Evolutionary conservation across 306 rosid genomes (phyloP).

Genomic region (Hippophae gyantsensis): DNA sequence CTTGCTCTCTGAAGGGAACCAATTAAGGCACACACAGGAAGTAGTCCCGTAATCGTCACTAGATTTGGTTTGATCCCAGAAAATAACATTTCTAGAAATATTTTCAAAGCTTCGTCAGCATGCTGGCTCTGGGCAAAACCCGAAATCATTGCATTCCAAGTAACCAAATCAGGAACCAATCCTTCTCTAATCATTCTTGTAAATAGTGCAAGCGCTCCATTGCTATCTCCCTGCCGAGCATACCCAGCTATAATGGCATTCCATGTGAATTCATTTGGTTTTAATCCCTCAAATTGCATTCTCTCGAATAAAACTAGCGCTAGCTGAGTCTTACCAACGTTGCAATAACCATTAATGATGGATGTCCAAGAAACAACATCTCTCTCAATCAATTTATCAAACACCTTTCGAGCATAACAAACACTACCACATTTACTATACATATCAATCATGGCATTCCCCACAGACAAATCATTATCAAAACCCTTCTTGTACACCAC

Average conservation of each 20-base stretch:
- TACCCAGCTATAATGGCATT: slow-evolving; percentile 39
- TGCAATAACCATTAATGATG: slow-evolving; percentile 48
- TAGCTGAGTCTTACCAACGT: slow-evolving; percentile 23
- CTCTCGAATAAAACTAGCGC: slow-evolving; percentile 43
- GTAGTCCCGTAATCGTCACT: slow-evolving; percentile 45
- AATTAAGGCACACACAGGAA: slow-evolving; percentile 47
- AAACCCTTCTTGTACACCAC: slow-evolving; percentile 38
- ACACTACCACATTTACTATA: slow-evolving; percentile 45
- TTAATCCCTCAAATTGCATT: slow-evolving; percentile 50
- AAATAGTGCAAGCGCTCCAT: slow-evolving; percentile 23
- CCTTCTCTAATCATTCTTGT: slow-evolving; percentile 45
- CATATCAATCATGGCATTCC: slow-evolving; percentile 54
- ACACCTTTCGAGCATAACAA: slow-evolving; percentile 30
- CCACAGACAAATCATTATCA: slow-evolving; percentile 23
- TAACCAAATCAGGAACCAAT: slow-evolving; percentile 38
- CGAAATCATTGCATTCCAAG: slow-evolving; percentile 59
- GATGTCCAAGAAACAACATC: slow-evolving; percentile 65
- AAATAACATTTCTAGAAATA: slow-evolving; percentile 36
- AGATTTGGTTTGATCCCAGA: slow-evolving; percentile 38
- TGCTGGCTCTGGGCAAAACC: slow-evolving; percentile 39
- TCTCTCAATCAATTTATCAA: slow-evolving; percentile 41
- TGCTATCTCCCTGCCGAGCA: slow-evolving; percentile 41
- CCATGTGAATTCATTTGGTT: slow-evolving; percentile 70
- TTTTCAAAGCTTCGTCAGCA: slow-evolving; percentile 26
- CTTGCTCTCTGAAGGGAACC: slow-evolving; percentile 39